Evolutionary conservation across 257 asterid genomes (phyloP), one percentile per base, ranked within the genome.

Genomic region (Apocynum venetum): DNA sequence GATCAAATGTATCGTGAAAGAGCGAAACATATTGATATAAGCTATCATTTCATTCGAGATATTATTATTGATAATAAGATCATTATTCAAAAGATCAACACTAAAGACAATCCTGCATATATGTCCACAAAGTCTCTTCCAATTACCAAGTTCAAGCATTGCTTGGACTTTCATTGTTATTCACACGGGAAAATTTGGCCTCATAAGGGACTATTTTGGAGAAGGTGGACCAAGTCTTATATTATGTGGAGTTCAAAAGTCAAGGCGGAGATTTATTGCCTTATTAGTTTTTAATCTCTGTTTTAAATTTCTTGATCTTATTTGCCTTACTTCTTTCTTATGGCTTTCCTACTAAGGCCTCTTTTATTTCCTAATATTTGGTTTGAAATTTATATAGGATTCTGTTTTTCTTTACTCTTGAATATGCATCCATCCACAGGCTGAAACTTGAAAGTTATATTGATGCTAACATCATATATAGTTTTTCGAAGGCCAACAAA

Each of bases 401-500:
- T 70, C 20, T 17, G 0, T 49, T 20, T 3, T 17, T 10, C 11
- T 43, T 20, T 17, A 4, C 9, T 25, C 64, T 38, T 36, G 47
- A 64, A 64, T 14, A 38, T 40, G 47, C 49, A 47, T 69, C 46
- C 41, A 15, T 13, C 25, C 19, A 14, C 91, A 93, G 99, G 98
- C 99, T 79, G 98, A 90, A 25, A 25, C 31, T 25, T 25, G 31
- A 25, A 80, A 90, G 88, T 77, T 95, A 98, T 79, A 83, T 36
- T 74, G 99, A 95, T 85, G 98, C 97, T 72, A 93, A 91, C 86
- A 90, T 93, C 83, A 85, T 95, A 53, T 95, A 84, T 77, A 84
- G 71, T 43, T 95, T 95, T 78, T 71, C 93, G 85, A 97, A 89
- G 87, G 89, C 96, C 49, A 95, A 95, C 81, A 82, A 79, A 61